phyloP scores from a whole-genome alignment of 768 basidiomycete species.

The Suillus subaureus region DNA sequence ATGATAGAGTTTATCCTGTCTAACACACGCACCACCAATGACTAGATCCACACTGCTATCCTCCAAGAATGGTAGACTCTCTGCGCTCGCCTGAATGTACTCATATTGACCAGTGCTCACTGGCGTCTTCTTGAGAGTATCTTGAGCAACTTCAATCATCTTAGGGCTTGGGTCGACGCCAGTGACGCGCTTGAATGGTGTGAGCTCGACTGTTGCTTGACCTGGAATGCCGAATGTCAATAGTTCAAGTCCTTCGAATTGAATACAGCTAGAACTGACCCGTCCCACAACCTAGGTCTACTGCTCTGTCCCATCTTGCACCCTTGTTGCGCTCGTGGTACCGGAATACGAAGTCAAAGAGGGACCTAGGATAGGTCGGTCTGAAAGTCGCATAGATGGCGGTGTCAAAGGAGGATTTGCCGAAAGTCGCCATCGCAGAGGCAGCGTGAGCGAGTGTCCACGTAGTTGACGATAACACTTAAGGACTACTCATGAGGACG shows the following conservation, averaged over 20 bases:
- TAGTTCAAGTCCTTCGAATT: not conserved
- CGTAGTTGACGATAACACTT: not conserved
- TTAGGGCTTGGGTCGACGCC: constrained; percentile 75
- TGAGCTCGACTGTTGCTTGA: constrained; percentile 65
- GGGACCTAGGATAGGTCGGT: constrained; percentile 69
- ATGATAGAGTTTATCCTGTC: not conserved
- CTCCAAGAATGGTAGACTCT: constrained; percentile 52
- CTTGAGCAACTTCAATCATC: constrained; percentile 65
- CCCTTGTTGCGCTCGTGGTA: constrained; percentile 47
- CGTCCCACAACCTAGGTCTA: constrained; percentile 87
- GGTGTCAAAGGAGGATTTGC: constrained; percentile 69
- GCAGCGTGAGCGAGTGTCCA: not conserved
- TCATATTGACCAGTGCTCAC: constrained; percentile 26
- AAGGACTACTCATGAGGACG: not conserved
- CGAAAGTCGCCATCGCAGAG: constrained; percentile 70
- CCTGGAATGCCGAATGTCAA: constrained; percentile 41
- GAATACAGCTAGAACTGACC: constrained; percentile 42
- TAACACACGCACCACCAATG: constrained; percentile 53
- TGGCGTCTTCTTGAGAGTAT: constrained; percentile 22
- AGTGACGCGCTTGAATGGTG: constrained; percentile 57
- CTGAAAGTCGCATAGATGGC: constrained; percentile 66
- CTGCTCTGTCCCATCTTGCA: constrained; percentile 53
- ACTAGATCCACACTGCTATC: constrained; percentile 65
- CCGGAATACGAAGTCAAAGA: constrained; percentile 64
- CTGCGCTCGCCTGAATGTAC: constrained; percentile 48